These are phyloP conservation scores for Penicillium riverlandense DNA, from an alignment of 495 filamentous ascomycete species.

Conservation along the genomic window DNA sequence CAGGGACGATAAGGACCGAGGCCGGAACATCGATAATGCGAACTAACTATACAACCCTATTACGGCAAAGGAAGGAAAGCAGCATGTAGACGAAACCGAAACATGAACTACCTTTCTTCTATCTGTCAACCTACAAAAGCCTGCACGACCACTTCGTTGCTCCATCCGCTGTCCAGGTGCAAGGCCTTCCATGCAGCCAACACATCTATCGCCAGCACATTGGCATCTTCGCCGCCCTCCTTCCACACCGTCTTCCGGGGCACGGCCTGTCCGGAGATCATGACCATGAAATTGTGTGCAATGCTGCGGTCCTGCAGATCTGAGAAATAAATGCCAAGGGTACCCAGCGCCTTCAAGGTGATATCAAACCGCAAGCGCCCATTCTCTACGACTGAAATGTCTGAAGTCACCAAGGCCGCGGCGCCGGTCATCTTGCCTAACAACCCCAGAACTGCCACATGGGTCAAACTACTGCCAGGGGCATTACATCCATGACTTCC, in stretches of 20 bases:
- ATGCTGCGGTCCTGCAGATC: constrained; percentile 52
- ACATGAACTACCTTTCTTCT: too few species aligned
- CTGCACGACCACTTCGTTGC: constrained; percentile 73
- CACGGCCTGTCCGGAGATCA: constrained; percentile 62
- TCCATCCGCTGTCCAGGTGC: constrained; percentile 66
- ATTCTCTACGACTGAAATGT: constrained; percentile 48
- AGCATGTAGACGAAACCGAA: too few species aligned
- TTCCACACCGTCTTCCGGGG: constrained; percentile 62
- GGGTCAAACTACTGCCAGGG: constrained; percentile 9
- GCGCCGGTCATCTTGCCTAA: constrained; percentile 85
- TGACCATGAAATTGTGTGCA: constrained; percentile 64
- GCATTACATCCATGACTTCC: constrained; percentile 4
- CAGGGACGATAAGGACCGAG: constrained; percentile 11
- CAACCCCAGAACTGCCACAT: constrained; percentile 69
- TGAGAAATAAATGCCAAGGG: constrained; percentile 65
- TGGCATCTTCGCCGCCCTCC: constrained; percentile 32
- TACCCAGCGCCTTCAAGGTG: constrained; percentile 73
- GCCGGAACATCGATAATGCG: constrained; percentile 19
- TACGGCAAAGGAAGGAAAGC: too few species aligned
- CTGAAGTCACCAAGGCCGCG: constrained; percentile 60
- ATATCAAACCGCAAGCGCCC: constrained; percentile 56
- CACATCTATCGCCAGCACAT: constrained; percentile 71
- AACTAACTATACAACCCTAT: not conserved
- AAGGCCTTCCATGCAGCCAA: constrained; percentile 72
- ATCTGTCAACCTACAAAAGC: constrained; percentile 39